Base-by-base conservation (phyloP, 2,329 filamentous ascomycete genomes). In the Domatiomyces catenatus region DNA sequence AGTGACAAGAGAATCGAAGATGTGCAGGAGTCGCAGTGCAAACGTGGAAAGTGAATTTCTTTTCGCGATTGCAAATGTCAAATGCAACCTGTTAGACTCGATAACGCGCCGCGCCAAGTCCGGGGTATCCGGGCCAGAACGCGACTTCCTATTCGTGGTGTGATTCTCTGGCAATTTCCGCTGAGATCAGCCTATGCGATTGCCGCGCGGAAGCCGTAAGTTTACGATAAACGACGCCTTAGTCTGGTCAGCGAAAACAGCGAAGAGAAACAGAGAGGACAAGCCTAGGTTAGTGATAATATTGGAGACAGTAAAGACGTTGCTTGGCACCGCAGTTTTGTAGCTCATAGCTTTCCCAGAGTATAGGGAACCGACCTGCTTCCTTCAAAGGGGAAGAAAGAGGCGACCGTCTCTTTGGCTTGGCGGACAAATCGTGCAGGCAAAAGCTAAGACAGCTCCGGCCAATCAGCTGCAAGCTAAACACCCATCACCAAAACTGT, bases 181-280 rank as follows among this genome's bases (percentile, higher is more conserved):
- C 47, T n/a, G 42, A 48, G 42, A 42, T 52, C 46, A 28, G 4
- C 42, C 47, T 47, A 18, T 44, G 52, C 57, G 55, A 59, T 24
- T 49, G 43, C 47, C 57, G 55, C 55, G 50, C 57, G 57, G 52
- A 32, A 53, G 19, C 51, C 57, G 57, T 56, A 52, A 50, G 6
- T 8, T 48, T 47, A 48, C 56, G 56, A 56, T 49, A 39, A 15
- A 39, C 32, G 32, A 53, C 48, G 47, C 56, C 53, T 1, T 28
- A 3, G 3, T 42, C 2, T 15, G 10, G 15, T 49, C 42, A 49
- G 5, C 28, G 15, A 39, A 39, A 39, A 39, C n/a, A n/a, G 5
- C 7, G 7, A 32, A 32, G 2, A 32, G 8, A 39, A 15, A 15
- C n/a, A n/a, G n/a, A n/a, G n/a, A n/a, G n/a, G n/a, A n/a, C n/a